Percentiles rank a stretch among this genome's conserved stretches.
Conservation (phyloP, 176 grass and related monocot species). For the Elaeis guineensis region DNA sequence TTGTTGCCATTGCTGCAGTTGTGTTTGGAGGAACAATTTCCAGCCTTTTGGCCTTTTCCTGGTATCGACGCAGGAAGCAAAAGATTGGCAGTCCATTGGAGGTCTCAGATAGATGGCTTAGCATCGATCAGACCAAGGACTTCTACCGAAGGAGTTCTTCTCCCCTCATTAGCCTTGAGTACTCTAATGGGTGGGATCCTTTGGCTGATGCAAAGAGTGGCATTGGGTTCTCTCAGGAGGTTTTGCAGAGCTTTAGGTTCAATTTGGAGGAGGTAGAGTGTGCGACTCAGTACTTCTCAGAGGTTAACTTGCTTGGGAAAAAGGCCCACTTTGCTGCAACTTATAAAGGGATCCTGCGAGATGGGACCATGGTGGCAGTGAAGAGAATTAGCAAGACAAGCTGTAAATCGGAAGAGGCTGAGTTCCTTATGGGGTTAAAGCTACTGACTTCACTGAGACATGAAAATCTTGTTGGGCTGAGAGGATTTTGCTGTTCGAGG, state of each 20-base stretch:
- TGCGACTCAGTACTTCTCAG: conserved; percentile 87
- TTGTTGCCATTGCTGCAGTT: conserved; percentile 20
- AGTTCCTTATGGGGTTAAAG: conserved; percentile 74
- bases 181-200: conserved; percentile 82
- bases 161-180: conserved; percentile 81
- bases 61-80: conserved; percentile 38
- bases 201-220: conserved; percentile 47
- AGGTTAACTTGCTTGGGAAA: conserved; percentile 59
- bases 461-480: conserved; percentile 63
- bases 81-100: conserved; percentile 13
- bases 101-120: conserved; percentile 8
- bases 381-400: conserved; percentile 77
- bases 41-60: conserved; percentile 41
- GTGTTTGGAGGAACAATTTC: conserved; percentile 19
- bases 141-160: conserved; percentile 41
- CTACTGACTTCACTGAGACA: conserved; percentile 45
- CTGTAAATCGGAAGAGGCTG: conserved; percentile 73
- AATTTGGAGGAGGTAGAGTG: conserved; percentile 90
- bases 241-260: conserved; percentile 45
- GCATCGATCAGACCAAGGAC: conserved; percentile 26
- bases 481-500: conserved; percentile 80
- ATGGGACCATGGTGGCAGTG: conserved; percentile 61
- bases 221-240: conserved; percentile 33
- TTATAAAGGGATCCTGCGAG: conserved; percentile 66
- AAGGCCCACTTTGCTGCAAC: conserved; percentile 37